Evolutionary conservation across 2,329 filamentous ascomycete genomes (phyloP).

Genomic region (Colletotrichum chlorophyti): DNA sequence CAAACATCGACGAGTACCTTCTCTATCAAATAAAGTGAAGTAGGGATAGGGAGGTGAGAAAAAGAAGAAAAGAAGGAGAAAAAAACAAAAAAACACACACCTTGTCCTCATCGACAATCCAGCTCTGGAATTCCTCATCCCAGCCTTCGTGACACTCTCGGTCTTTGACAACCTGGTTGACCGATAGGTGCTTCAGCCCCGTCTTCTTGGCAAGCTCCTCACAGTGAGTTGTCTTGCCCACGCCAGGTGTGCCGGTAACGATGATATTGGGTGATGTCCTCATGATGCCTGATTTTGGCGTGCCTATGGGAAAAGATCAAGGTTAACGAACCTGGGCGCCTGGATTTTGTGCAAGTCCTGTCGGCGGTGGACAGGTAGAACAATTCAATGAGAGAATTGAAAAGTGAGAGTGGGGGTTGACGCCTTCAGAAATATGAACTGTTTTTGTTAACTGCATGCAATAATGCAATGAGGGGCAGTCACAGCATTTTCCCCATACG

Average conservation of each 20-base stretch:
- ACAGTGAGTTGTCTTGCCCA: constrained; percentile 94
- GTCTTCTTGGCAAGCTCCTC: constrained; percentile 79
- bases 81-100: constrained; percentile 49
- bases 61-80: constrained; percentile 1
- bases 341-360: too few relatives aligned
- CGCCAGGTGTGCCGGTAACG: constrained; percentile 92
- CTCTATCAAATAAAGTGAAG: too few relatives aligned
- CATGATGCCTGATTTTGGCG: constrained; percentile 24
- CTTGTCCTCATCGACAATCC: constrained; percentile 97
- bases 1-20: too few relatives aligned
- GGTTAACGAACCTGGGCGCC: too few relatives aligned
- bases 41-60: too few relatives aligned
- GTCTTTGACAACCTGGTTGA: constrained; percentile 93
- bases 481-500: not conserved
- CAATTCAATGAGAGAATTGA: not conserved
- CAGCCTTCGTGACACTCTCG: constrained; percentile 85
- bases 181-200: constrained; percentile 80
- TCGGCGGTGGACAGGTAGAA: too few relatives aligned
- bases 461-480: constrained; percentile 1
- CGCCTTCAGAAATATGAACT: too few relatives aligned
- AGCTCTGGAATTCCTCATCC: constrained; percentile 84
- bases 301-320: not conserved
- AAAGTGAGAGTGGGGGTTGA: not conserved
- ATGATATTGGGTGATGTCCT: constrained; percentile 83
- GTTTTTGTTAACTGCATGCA: constrained; percentile 19